These are phyloP conservation scores for Penicillium sp. DNA, from an alignment of 2,329 filamentous ascomycete genomes.

Conservation along the genomic window DNA sequence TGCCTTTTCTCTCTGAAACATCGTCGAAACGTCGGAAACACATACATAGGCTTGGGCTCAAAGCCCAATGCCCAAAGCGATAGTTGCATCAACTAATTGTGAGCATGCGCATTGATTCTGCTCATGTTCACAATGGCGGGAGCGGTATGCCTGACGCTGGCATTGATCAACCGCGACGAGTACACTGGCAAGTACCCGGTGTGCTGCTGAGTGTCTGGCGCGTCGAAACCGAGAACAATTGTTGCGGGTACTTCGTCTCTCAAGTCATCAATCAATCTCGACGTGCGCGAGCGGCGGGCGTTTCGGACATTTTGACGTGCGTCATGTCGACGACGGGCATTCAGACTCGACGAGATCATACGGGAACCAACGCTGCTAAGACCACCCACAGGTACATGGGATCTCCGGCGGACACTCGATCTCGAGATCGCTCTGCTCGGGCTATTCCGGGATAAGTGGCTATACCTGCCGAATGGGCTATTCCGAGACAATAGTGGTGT, in stretches of 20 bases:
- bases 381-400: background rate
- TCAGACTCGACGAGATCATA: conserved; percentile 1
- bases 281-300: background rate
- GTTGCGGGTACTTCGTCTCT: background rate
- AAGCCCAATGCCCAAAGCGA: background rate
- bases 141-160: background rate
- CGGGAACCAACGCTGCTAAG: background rate
- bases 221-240: background rate
- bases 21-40: background rate
- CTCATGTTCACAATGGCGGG: conserved; percentile 1
- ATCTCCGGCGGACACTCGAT: background rate
- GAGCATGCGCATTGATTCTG: background rate
- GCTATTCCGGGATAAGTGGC: background rate
- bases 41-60: background rate
- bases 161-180: background rate
- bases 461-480: background rate
- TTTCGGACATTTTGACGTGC: background rate
- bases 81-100: background rate
- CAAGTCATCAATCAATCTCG: background rate
- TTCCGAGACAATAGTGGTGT: background rate
- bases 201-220: background rate
- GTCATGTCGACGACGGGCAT: background rate
- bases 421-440: background rate
- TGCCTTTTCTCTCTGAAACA: background rate
- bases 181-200: background rate